Conservation (phyloP, 2,329 filamentous ascomycete genomes). For the Aspergillus fischeri region DNA sequence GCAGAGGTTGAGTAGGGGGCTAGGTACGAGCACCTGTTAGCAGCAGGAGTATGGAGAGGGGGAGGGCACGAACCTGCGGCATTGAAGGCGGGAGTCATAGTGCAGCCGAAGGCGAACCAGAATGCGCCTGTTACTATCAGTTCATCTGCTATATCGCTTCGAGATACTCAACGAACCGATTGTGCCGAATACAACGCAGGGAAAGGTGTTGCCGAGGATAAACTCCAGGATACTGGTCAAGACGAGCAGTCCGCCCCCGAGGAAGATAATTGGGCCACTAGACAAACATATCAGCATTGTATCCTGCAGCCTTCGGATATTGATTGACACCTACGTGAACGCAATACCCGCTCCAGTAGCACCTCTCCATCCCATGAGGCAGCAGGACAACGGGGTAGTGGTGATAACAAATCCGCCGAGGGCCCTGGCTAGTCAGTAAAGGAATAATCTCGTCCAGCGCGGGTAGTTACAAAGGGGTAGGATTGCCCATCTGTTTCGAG, state of each 20-base stretch:
- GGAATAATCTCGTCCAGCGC: too few relatives aligned
- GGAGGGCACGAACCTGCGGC: constrained; percentile 43
- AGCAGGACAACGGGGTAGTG: constrained; percentile 22
- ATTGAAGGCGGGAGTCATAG: constrained; percentile 52
- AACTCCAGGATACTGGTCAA: constrained; percentile 54
- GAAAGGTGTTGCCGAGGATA: constrained; percentile 57
- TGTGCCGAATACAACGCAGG: constrained; percentile 54
- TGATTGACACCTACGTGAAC: constrained; percentile 16
- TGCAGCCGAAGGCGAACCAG: constrained; percentile 55
- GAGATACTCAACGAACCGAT: constrained; percentile 37
- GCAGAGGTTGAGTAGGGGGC: constrained; percentile 25
- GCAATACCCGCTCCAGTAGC: constrained; percentile 21
- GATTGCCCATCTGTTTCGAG: constrained; percentile 29
- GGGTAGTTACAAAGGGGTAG: constrained; percentile 28
- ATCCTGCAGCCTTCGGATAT: too few relatives aligned
- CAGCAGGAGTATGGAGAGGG: background rate
- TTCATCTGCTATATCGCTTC: constrained; percentile 1
- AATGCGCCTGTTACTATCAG: constrained; percentile 38
- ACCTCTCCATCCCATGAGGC: constrained; percentile 26
- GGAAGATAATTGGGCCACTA: constrained; percentile 50
- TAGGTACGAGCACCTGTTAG: background rate
- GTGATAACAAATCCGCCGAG: constrained; percentile 25
- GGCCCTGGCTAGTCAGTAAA: constrained; percentile 9
- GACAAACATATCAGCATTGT: background rate
- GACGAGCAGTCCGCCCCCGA: constrained; percentile 52